Conservation (phyloP, 441 rosid genomes). For the Corymbia calophylla region DNA sequence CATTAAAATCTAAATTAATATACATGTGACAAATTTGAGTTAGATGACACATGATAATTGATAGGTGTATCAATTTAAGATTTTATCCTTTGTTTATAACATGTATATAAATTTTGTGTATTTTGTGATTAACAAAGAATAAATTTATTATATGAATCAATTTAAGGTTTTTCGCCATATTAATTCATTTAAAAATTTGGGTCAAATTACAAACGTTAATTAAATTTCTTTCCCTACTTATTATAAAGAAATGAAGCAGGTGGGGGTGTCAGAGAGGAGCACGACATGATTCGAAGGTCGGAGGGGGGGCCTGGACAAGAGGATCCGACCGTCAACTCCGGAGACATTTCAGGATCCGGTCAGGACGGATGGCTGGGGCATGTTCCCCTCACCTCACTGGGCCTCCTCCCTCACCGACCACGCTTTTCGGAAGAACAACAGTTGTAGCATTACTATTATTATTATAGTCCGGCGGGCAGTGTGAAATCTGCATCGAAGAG, state of each 20-base stretch:
- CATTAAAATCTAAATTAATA: accelerated
- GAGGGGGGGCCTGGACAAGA: neutral
- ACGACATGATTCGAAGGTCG: neutral
- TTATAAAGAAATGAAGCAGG: neutral
- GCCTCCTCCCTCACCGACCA: neutral
- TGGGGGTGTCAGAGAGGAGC: neutral
- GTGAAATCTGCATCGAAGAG: neutral
- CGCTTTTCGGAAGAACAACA: neutral
- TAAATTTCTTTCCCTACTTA: neutral
- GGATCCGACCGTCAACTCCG: neutral
- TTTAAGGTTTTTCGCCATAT: too few relatives aligned
- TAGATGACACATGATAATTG: too few relatives aligned
- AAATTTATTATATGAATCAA: too few relatives aligned
- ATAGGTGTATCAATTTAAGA: too few relatives aligned
- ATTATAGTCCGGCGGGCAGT: neutral
- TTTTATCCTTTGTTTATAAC: too few relatives aligned
- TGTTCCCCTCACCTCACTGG: neutral
- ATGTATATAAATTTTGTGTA: too few relatives aligned
- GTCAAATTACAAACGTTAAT: neutral
- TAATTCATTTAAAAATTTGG: neutral
- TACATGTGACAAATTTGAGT: too few relatives aligned
- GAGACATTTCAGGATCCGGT: neutral
- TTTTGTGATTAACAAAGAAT: too few relatives aligned
- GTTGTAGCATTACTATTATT: neutral
- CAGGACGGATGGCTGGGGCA: neutral